A percentile compares a stretch with the other conserved stretches of the same genome.
Conservation (phyloP, 768 basidiomycete genomes). For the Lentinula sp. region DNA sequence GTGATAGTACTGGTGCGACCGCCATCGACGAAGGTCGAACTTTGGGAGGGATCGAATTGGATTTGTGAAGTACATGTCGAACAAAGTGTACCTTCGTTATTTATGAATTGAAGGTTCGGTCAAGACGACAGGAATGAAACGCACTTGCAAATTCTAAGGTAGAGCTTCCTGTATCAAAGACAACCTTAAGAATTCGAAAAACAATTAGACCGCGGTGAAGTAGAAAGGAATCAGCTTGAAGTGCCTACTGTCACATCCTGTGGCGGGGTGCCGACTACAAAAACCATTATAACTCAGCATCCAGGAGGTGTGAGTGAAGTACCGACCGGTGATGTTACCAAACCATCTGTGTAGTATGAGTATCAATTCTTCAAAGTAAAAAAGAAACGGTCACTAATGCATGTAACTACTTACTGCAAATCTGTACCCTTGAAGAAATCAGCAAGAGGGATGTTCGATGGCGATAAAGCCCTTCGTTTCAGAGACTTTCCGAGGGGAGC, state of each 20-base stretch:
- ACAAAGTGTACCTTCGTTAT: constrained; percentile 35
- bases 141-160: constrained; percentile 43
- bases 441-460: constrained; percentile 36
- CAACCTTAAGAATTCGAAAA: constrained; percentile 26
- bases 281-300: not conserved
- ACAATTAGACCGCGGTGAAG: not conserved
- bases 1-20: constrained; percentile 35
- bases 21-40: constrained; percentile 45
- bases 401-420: constrained; percentile 35
- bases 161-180: constrained; percentile 53
- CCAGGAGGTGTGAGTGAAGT: not conserved
- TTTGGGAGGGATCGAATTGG: constrained; percentile 41
- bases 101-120: constrained; percentile 2
- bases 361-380: not conserved
- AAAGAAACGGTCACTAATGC: not conserved
- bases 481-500: constrained; percentile 13
- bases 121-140: constrained; percentile 9
- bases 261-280: constrained; percentile 46
- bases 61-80: constrained; percentile 34
- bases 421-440: constrained; percentile 55
- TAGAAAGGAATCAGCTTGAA: not conserved
- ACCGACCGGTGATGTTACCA: constrained; percentile 40
- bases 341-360: constrained; percentile 32
- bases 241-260: constrained; percentile 33
- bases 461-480: constrained; percentile 28